A percentile compares a stretch with the other conserved stretches of the same genome.
Conservation (phyloP, 768 basidiomycete genomes). For the Lactarius sanguifluus region DNA sequence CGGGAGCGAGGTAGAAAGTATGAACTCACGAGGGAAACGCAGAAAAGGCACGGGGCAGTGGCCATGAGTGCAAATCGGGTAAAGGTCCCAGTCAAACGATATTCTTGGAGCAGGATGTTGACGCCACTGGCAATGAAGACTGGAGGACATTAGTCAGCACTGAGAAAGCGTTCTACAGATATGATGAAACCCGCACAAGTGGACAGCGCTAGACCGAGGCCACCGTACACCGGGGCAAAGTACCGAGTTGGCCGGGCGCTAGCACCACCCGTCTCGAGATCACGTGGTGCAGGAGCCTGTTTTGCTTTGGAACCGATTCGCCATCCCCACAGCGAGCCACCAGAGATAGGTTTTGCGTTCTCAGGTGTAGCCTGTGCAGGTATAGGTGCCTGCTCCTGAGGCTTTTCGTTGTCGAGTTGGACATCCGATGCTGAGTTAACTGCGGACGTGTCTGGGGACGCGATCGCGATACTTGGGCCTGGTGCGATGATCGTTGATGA, state of each 20-base stretch:
- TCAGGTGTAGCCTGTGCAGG: slow-evolving; percentile 7
- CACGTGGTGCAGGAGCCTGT: slow-evolving; percentile 32
- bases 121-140: slow-evolving; percentile 70
- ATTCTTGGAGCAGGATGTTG: slow-evolving; percentile 62
- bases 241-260: slow-evolving; percentile 45
- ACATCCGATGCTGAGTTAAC: slow-evolving; percentile 53
- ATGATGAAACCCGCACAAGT: slow-evolving; percentile 49
- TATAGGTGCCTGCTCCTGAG: slow-evolving; percentile 29
- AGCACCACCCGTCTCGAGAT: slow-evolving; percentile 52
- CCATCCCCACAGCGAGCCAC: slow-evolving; percentile 34
- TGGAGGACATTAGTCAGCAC: slow-evolving; percentile 32
- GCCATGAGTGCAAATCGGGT: slow-evolving; percentile 63
- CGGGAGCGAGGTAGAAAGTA: not conserved
- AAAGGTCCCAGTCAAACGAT: slow-evolving; percentile 60
- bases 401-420: slow-evolving; percentile 53
- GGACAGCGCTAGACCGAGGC: slow-evolving; percentile 64
- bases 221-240: slow-evolving; percentile 71
- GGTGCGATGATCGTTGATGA: not conserved
- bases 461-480: slow-evolving; percentile 39
- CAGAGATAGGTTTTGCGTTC: slow-evolving; percentile 17
- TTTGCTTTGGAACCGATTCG: slow-evolving; percentile 36
- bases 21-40: slow-evolving; percentile 63
- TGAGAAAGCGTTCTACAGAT: not conserved
- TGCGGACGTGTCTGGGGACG: slow-evolving; percentile 44
- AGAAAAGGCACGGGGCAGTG: slow-evolving; percentile 70